Evolutionary conservation across 805 yeast species (phyloP), one percentile per base, ranked within the genome.

Genomic region (Lachancea lanzarotensis): DNA sequence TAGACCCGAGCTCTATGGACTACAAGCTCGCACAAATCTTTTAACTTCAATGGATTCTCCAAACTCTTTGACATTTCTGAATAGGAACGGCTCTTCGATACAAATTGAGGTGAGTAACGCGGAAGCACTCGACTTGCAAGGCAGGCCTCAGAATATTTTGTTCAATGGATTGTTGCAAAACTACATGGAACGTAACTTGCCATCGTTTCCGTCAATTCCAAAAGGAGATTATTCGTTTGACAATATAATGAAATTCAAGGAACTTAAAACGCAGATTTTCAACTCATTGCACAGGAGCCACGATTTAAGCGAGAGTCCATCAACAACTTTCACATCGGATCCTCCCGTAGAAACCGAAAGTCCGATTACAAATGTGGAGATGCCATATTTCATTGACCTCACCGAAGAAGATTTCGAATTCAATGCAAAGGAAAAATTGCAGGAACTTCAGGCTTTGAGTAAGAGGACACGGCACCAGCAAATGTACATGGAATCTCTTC

Each of bases 401-500:
- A 31, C 26, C 40, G 34, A 45, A 51, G 17, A 41, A 45, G 60
- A 55, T 38, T 64, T 63, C 33, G 53, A 50, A 35, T 62, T 64
- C 36, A 56, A 64, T 45, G 49, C 52, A 2, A 13, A 36, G 11
- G 48, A 41, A 5, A 57, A 55, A 40, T 52, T 60, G n/a, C 26
- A 46, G n/a, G 60, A 59, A 37, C 40, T 58, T 25, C 60, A 60
- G 35, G 42, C 50, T 5, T 37, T 49, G n/a, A 45, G 58, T 2
- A 63, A 59, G 35, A 34, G 55, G 19, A 25, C 55, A 5, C 33
- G 18, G 8, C 66, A 59, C 30, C 61, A 62, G n/a, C 36, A 42
- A 30, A 49, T 50, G 6, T 73, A 73, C 52, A 51, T 60, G 32
- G 53, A 65, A 8, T 59, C 70, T 39, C 55, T 73, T 30, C 46